These are phyloP conservation scores for Gaultheria prostrata DNA, from an alignment of 148 eudicot genomes.

Conservation along the genomic window DNA sequence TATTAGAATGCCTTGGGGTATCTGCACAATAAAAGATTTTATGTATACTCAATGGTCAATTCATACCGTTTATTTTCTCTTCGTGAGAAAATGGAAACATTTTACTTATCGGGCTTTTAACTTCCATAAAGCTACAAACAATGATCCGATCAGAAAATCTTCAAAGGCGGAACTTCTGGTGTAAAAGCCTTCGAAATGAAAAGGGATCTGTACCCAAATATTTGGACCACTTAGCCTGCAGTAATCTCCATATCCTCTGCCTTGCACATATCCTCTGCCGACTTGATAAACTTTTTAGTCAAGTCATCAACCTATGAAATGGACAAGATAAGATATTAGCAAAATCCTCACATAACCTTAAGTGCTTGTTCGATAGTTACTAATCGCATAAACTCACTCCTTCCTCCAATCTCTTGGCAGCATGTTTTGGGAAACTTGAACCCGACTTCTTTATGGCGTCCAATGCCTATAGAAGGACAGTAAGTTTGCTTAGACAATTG, in stretches of 20 bases:
- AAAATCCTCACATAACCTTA: background rate
- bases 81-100: background rate
- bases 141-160: background rate
- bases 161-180: background rate
- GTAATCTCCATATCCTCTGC: conserved; percentile 29
- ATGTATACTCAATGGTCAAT: too few species aligned
- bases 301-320: conserved; percentile 28
- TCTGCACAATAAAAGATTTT: too few species aligned
- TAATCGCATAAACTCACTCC: conserved; percentile 50
- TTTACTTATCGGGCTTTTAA: background rate
- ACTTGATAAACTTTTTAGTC: conserved; percentile 29
- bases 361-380: background rate
- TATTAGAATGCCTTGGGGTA: too few species aligned
- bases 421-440: conserved; percentile 64
- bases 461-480: conserved; percentile 59
- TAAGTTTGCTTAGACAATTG: conserved; percentile 9
- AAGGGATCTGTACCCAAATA: background rate
- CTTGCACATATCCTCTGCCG: conserved; percentile 35
- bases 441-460: conserved; percentile 75
- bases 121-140: background rate
- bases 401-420: conserved; percentile 83
- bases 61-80: too few species aligned
- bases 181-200: background rate
- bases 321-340: conserved; percentile 8
- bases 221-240: conserved; percentile 15